These are phyloP conservation scores for Neofusicoccum cordaticola DNA, from an alignment of 2,329 filamentous ascomycete genomes.

Conservation along the genomic window DNA sequence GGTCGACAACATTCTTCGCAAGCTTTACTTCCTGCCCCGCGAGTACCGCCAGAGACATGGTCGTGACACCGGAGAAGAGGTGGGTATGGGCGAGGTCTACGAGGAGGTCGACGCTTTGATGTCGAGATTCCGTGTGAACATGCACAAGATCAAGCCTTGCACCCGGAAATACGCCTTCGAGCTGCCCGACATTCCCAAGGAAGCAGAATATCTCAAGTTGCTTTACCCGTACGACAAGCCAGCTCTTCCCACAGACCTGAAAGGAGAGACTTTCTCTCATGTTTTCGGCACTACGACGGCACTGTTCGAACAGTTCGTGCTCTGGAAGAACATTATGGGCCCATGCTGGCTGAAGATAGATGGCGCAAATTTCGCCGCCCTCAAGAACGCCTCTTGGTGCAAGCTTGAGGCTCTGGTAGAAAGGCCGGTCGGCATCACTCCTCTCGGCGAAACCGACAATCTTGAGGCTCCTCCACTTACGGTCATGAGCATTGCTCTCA, in stretches of 20 bases:
- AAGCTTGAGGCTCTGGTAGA: conserved; percentile 85
- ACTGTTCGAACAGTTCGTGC: conserved; percentile 94
- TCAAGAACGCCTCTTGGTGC: conserved; percentile 95
- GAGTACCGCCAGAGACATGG: conserved; percentile 59
- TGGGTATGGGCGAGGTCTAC: conserved; percentile 87
- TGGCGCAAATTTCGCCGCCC: conserved; percentile 74
- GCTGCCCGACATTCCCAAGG: conserved; percentile 78
- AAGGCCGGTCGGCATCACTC: conserved; percentile 72
- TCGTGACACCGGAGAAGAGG: conserved; percentile 69
- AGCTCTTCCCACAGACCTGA: conserved; percentile 64
- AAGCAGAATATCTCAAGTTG: conserved; percentile 91
- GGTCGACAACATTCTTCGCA: conserved; percentile 88
- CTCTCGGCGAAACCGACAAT: conserved; percentile 73
- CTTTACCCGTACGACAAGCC: conserved; percentile 90
- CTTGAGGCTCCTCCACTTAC: conserved; percentile 83
- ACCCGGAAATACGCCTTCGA: conserved; percentile 95
- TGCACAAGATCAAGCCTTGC: conserved; percentile 92
- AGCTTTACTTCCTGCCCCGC: conserved; percentile 88
- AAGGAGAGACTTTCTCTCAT: conserved; percentile 87
- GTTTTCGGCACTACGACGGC: conserved; percentile 92
- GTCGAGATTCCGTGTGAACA: conserved; percentile 77
- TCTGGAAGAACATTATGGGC: conserved; percentile 99
- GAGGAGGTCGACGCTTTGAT: conserved; percentile 84
- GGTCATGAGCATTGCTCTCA: conserved; percentile 89
- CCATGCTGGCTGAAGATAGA: conserved; percentile 95